Evolutionary conservation across 1,139 yeast genomes (phyloP), one percentile per base, ranked within the genome.

Genomic region (Hansenula sp.): DNA sequence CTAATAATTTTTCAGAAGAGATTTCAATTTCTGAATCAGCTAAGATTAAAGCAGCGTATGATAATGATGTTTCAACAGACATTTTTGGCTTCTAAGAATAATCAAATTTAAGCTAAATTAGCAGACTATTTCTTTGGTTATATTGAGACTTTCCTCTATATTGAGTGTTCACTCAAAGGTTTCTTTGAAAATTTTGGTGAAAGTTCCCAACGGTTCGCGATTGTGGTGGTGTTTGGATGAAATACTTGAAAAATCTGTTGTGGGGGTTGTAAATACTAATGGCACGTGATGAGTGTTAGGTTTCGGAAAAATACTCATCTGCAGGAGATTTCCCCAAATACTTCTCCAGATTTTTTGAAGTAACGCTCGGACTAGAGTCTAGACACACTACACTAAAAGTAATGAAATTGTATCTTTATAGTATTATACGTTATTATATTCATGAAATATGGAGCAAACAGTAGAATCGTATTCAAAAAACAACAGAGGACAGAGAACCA

Each of bases 21-120:
- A 83, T 78, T 69, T 82, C 90, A 61, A 83, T 69, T 55, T 82
- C 92, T 62, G 92, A 75, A 65, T 84, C 94, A 57, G 92, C 87
- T 69, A 84, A 80, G 75, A 84, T 83, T 67, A 84, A 76, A 64
- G 92, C 88, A 65, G 94, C 92, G 83, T 83, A 84, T 55, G 92
- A 81, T 66, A 84, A 77, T 66, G 89, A 83, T 61, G 88, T 71
- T 80, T 84, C 90, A 66, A 79, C 73, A 66, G 92, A 82, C 88
- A 82, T 82, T 66, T 56, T 69, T 56, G 39, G 22, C 35, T 38
- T 51, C 47, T 53, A 71, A 77, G 75, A 71, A 73, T 73, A 73
- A 73, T 73, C 78, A 65, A 64, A 51, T 68, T 73, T 73, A 72
- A 73, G 77, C 77, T 60, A 50, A 35, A 49, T 55, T 50, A 65